Base-by-base conservation (phyloP, 495 filamentous ascomycete species). In the Lepraria neglecta region DNA sequence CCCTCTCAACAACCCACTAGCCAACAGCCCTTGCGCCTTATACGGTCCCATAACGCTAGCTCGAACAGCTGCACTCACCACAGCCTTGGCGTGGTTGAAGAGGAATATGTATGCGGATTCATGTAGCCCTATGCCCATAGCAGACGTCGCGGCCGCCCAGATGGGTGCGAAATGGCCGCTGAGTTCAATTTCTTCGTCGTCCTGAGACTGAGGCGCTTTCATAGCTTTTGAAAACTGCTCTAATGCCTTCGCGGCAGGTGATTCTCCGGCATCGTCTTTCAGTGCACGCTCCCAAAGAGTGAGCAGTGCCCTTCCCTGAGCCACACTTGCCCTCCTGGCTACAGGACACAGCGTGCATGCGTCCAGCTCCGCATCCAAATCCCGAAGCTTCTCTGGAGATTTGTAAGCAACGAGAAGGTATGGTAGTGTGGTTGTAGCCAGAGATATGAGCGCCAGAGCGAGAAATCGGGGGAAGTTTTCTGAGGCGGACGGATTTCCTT, bases 11-110 rank as follows among this genome's bases (percentile, higher is more conserved):
- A 73, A 76, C 43, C 68, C 73, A 62, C 86, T 82, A 3, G 90
- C 92, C 35, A 99, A 77, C 50, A 95, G 74, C 69, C 78, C 84
- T 73, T 99, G 90, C 55, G 89, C 89, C 71, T 95, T 88, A 71
- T 97, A 99, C 21, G 95, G 92, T 0, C 94, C 94, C 75, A 97
- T 85, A 42, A 96, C 83, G 27, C 88, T 84, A 30, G 94, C 89
- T 14, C 94, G 77, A 60, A 99, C 92, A 3, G 87, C 95, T 1
- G 94, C 94, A 60, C 88, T 92, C 11, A 95, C 75, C 30, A 97
- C 76, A 1, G 92, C 90, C 72, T 95, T 94, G 19, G 87, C 87
- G 71, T 97, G 94, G 58, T 86, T 85, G 59, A 97, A 76, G 68
- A 98, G 75, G 72, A 92, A 97, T 4, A 92, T 77, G 72, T 96